phyloP scores from a whole-genome alignment of 139 green algal species.

The Tetradesmus obliquus region DNA sequence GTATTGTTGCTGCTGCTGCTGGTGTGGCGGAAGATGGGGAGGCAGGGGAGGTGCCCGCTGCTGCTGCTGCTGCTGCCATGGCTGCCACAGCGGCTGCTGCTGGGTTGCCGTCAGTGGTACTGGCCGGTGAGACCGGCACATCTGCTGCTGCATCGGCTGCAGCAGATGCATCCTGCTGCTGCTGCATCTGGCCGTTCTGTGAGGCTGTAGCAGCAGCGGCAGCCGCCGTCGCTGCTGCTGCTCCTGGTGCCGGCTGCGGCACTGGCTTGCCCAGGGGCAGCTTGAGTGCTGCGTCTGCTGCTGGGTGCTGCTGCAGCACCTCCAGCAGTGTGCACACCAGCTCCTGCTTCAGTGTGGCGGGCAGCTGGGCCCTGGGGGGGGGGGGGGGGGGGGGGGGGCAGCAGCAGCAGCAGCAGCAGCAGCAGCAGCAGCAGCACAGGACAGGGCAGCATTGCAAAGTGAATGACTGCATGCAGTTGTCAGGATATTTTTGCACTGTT shows the following conservation, averaged over 20 bases:
- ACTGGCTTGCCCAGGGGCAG: conserved; percentile 35
- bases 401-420: no score
- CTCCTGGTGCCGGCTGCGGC: neutral
- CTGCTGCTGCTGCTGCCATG: conserved; percentile 27
- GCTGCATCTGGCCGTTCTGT: neutral
- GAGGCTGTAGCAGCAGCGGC: neutral
- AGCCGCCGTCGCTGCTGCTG: neutral
- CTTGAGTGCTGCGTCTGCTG: conserved; percentile 13
- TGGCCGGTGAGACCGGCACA: neutral
- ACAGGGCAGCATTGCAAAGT: no score
- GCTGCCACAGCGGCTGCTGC: conserved; percentile 7
- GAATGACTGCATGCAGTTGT: no score
- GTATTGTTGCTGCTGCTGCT: neutral
- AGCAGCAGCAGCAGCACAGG: no score
- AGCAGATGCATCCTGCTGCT: neutral
- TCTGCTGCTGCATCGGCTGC: conserved; percentile 8
- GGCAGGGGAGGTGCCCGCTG: neutral
- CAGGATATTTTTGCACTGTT: no score
- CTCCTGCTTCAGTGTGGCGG: conserved; percentile 49
- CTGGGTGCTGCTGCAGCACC: conserved; percentile 38
- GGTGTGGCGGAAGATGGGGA: neutral
- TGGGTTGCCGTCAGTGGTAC: neutral
- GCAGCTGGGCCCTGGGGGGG: conserved; percentile 17
- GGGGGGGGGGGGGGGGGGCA: no score
- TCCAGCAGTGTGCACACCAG: conserved; percentile 42